These are phyloP conservation scores for Aureobasidium sp. DNA, from an alignment of 2,329 filamentous ascomycete species.

Conservation along the genomic window DNA sequence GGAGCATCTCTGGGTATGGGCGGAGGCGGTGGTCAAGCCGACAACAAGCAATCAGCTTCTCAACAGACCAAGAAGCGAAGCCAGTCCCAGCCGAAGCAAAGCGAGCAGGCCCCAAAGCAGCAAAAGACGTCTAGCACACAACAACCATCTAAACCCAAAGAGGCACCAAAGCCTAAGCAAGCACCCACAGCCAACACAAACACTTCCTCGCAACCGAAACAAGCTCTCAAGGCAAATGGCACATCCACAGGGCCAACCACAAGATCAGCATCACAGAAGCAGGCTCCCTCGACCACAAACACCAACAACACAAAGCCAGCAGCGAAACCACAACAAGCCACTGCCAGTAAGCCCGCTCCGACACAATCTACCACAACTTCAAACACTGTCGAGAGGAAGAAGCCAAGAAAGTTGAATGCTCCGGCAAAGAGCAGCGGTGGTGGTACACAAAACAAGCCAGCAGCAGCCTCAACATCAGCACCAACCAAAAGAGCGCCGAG, in stretches of 20 bases:
- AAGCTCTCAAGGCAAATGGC: background rate
- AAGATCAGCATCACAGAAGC: background rate
- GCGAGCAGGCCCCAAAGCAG: conserved; percentile 16
- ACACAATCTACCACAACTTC: conserved; percentile 12
- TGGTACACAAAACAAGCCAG: conserved; percentile 1
- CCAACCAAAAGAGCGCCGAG: conserved; percentile 22
- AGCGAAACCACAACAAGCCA: conserved; percentile 16
- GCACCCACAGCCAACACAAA: background rate
- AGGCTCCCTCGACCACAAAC: background rate
- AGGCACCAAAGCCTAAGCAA: background rate
- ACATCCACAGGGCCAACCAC: background rate
- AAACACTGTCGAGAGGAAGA: conserved; percentile 18
- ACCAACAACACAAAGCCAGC: background rate
- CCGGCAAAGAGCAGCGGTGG: conserved; percentile 10
- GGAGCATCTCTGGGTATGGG: conserved; percentile 25
- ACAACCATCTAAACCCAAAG: background rate
- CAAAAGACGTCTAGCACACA: conserved; percentile 4
- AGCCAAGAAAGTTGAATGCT: conserved; percentile 25
- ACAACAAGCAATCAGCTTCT: background rate
- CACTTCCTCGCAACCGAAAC: conserved; percentile 1
- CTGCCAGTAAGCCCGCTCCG: conserved; percentile 15
- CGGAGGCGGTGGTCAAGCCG: conserved; percentile 5
- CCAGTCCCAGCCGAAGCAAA: conserved; percentile 13
- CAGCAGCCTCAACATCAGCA: background rate
- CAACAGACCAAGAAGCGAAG: conserved; percentile 16